phyloP scores from a whole-genome alignment of 2,329 filamentous ascomycete species.

The Diaporthe ampelina region DNA sequence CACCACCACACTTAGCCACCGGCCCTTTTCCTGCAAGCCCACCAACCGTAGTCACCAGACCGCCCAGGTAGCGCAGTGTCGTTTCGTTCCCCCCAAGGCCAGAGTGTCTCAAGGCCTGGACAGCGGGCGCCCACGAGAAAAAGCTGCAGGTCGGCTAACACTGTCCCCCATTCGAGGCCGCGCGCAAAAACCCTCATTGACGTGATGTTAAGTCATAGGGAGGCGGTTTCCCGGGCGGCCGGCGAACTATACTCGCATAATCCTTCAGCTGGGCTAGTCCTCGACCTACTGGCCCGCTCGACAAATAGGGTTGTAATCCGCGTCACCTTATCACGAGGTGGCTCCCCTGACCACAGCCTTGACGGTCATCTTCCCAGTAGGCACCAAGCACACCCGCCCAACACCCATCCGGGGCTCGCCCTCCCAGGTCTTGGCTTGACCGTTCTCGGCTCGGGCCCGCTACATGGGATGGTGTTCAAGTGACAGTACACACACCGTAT shows the following conservation, averaged over 20 bases:
- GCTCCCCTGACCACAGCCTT: slow-evolving; percentile 28
- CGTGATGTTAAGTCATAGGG: slow-evolving; percentile 27
- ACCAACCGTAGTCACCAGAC: slow-evolving; percentile 24
- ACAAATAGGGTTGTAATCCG: slow-evolving; percentile 34
- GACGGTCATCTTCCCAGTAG: slow-evolving; percentile 25
- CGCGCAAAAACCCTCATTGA: slow-evolving; percentile 3
- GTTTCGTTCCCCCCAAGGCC: background rate
- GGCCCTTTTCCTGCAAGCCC: slow-evolving; percentile 25
- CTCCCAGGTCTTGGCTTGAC: slow-evolving; percentile 26
- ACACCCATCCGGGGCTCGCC: slow-evolving; percentile 25
- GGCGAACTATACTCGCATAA: slow-evolving; percentile 7
- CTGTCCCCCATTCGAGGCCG: background rate
- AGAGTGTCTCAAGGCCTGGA: slow-evolving; percentile 27
- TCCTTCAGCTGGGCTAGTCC: slow-evolving; percentile 36
- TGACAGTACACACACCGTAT: slow-evolving; percentile 31
- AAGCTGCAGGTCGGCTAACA: slow-evolving; percentile 17
- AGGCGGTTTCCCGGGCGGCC: slow-evolving; percentile 15
- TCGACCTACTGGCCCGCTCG: slow-evolving; percentile 20
- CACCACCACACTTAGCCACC: slow-evolving; percentile 25
- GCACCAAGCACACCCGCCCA: background rate
- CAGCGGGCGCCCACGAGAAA: slow-evolving; percentile 19
- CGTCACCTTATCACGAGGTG: slow-evolving; percentile 31
- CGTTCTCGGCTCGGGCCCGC: slow-evolving; percentile 22
- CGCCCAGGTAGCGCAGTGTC: slow-evolving; percentile 28
- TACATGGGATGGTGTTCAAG: background rate